Conservation (phyloP, 768 basidiomycete species). For the Macrocybe gigantea region DNA sequence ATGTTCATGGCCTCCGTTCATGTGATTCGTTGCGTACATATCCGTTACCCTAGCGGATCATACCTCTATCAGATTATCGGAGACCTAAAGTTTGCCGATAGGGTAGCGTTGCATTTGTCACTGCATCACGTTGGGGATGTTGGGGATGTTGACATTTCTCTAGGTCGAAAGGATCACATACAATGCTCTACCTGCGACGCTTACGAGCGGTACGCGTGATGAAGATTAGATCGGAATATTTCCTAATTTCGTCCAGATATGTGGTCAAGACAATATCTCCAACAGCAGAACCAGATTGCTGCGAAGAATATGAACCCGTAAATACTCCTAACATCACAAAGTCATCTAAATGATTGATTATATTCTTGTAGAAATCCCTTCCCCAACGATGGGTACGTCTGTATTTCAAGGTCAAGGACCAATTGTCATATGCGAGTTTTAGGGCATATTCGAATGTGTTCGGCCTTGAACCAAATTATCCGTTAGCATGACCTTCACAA, state of each 20-base stretch:
- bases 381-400: slow-evolving; percentile 41
- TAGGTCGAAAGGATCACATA: slow-evolving; percentile 42
- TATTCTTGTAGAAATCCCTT: slow-evolving; percentile 39
- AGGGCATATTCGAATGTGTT: slow-evolving; percentile 43
- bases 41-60: slow-evolving; percentile 32
- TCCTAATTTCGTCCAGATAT: slow-evolving; percentile 30
- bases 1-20: slow-evolving; percentile 11
- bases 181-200: slow-evolving; percentile 41
- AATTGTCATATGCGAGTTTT: not conserved
- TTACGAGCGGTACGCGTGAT: slow-evolving; percentile 33
- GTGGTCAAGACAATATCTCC: slow-evolving; percentile 56
- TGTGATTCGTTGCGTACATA: not conserved
- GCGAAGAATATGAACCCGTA: slow-evolving; percentile 50
- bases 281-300: slow-evolving; percentile 53
- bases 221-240: slow-evolving; percentile 8
- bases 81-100: slow-evolving; percentile 24
- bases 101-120: slow-evolving; percentile 6
- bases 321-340: slow-evolving; percentile 7
- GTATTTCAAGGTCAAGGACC: slow-evolving; percentile 15
- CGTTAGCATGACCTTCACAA: slow-evolving; percentile 18
- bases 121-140: not conserved
- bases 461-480: slow-evolving; percentile 42
- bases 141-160: not conserved
- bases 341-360: not conserved
- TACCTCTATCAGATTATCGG: slow-evolving; percentile 53